phyloP scores from a whole-genome alignment of 2,329 filamentous ascomycete species.

The Calonectria fujianensis region DNA sequence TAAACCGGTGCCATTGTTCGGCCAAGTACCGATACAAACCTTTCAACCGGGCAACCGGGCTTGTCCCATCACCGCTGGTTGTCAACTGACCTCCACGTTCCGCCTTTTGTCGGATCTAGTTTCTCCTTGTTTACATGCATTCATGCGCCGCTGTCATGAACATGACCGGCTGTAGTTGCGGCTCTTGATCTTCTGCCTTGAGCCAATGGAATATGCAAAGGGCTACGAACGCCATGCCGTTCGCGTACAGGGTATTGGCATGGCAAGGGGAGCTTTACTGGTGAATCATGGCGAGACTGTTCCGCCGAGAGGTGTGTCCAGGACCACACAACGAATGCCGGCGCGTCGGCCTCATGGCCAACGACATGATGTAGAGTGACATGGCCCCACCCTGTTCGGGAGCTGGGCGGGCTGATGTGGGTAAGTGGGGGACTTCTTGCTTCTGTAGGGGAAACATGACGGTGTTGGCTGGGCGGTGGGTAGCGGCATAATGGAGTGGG shows the following conservation, averaged over 20 bases:
- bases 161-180: slow-evolving; percentile 40
- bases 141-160: not conserved
- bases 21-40: slow-evolving; percentile 52
- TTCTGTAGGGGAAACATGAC: slow-evolving; percentile 49
- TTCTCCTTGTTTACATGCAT: not conserved
- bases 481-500: slow-evolving; percentile 48
- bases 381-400: slow-evolving; percentile 49
- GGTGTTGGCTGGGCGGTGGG: slow-evolving; percentile 50
- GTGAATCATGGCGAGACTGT: slow-evolving; percentile 38
- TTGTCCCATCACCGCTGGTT: slow-evolving; percentile 34
- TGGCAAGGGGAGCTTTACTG: slow-evolving; percentile 34
- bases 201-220: slow-evolving; percentile 49
- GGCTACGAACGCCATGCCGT: slow-evolving; percentile 49
- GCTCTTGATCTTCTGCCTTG: slow-evolving; percentile 43
- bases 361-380: slow-evolving; percentile 47
- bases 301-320: slow-evolving; percentile 38
- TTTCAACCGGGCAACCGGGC: slow-evolving; percentile 48
- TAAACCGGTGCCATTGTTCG: slow-evolving; percentile 44
- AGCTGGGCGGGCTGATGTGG: slow-evolving; percentile 54
- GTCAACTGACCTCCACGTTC: not conserved
- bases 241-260: slow-evolving; percentile 43
- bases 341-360: slow-evolving; percentile 28
- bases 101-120: too few species aligned
- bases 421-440: slow-evolving; percentile 41
- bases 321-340: slow-evolving; percentile 44